phyloP scores from a whole-genome alignment of 179 eudicot species.

The Nepenthes alata region DNA sequence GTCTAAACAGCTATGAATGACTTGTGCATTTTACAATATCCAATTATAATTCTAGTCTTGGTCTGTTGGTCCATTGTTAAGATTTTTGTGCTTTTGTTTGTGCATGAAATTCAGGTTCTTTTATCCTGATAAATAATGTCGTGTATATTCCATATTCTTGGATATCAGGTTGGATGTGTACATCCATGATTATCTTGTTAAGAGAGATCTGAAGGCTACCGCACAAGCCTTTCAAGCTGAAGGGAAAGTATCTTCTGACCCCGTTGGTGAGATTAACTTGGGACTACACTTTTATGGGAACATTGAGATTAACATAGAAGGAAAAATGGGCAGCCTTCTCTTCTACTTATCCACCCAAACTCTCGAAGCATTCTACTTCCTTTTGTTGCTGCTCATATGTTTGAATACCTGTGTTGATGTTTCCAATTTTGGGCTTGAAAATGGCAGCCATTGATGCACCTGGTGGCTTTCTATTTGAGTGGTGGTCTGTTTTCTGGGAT shows the following conservation, averaged over 20 bases:
- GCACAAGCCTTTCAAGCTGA: conserved; percentile 95
- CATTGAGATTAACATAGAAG: no score
- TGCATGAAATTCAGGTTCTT: no score
- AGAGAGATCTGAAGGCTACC: conserved; percentile 84
- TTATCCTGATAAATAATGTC: no score
- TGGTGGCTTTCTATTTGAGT: conserved; percentile 74
- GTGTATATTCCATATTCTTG: conserved; percentile 7
- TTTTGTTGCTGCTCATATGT: no score
- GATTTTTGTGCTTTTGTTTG: no score
- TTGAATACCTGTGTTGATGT: background rate
- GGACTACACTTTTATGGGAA: background rate
- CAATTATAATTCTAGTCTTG: no score
- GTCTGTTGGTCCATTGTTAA: no score
- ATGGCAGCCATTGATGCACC: conserved; percentile 86
- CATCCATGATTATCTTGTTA: conserved; percentile 84
- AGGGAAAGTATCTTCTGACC: conserved; percentile 94
- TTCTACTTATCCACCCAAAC: no score
- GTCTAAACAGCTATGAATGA: no score
- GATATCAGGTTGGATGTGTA: conserved; percentile 80
- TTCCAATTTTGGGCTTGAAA: conserved; percentile 1
- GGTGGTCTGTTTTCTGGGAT: conserved; percentile 91
- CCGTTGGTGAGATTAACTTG: conserved; percentile 62
- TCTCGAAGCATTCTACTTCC: no score
- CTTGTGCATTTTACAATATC: no score
- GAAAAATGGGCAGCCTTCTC: no score